Base-by-base conservation (phyloP, 1,284 basidiomycete species). In the Erythrobasidium hasegawianum region DNA sequence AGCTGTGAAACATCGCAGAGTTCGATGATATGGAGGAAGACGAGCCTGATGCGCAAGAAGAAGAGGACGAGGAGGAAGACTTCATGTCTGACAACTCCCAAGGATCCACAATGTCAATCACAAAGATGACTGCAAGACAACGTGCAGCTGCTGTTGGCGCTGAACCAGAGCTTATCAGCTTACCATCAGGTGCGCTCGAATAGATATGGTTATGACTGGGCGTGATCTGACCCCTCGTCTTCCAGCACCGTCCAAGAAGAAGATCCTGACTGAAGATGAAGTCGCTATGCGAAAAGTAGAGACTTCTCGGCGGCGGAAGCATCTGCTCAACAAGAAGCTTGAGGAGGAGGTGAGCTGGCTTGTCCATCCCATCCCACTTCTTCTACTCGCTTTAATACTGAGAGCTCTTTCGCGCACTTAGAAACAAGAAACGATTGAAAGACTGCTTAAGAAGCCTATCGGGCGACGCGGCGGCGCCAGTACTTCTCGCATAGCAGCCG, bases 271-370 rank as follows among this genome's bases (percentile, higher is more conserved):
- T 13, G 62, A 55, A 22, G 62, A 65, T 45, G 62, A 65, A 53
- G 62, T 65, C 22, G 62, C 62, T 18, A 65, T 65, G 62, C 62
- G 62, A 18, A 65, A 65, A 56, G 62, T 65, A 33, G 62, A 65
- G 55, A 65, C 62, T 5, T 65, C 62, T 11, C 62, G 62, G 33
- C 55, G 62, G 62, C 55, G 62, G 29, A 65, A 65, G 45, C 62
- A 65, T 65, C 24, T 65, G 45, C 43, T 65, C 1, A 65, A 65
- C 39, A 65, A 65, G 39, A 65, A 65, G 47, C 56, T 65, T 20
- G 62, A 65, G 38, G 62, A 65, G 29, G 62, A 65, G 43, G 43
- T 47, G 16, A 5, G 43, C 16, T n/a, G 5, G 4, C n/a, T 47
- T 16, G 7, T 8, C n/a, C n/a, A 7, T 47, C 5, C 33, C 11